Evolutionary conservation across 2,329 filamentous ascomycete genomes (phyloP).

Genomic region (Setomelanomma holmii): DNA sequence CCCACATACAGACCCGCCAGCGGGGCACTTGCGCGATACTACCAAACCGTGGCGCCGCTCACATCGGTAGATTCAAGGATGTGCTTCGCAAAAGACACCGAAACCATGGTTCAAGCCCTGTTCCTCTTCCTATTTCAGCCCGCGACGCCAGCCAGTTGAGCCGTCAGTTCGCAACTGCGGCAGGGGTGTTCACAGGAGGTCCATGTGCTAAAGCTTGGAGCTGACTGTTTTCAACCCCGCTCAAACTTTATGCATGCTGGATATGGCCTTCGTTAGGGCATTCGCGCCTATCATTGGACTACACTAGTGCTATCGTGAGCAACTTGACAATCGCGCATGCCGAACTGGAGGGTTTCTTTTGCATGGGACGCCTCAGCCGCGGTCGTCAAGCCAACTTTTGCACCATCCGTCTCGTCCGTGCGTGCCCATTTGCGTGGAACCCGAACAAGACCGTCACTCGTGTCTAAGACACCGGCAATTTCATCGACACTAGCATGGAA

Average conservation of each 20-base stretch:
- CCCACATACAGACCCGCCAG: conserved; percentile 15
- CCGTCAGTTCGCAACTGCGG: conserved; percentile 22
- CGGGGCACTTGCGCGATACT: conserved; percentile 20
- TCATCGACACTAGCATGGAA: no score
- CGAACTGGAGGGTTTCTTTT: conserved; percentile 8
- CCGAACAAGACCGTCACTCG: neutral
- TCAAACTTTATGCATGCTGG: conserved; percentile 9
- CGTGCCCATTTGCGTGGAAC: neutral
- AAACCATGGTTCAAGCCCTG: conserved; percentile 29
- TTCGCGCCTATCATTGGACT: conserved; percentile 1
- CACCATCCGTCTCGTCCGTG: neutral
- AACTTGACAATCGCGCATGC: conserved; percentile 13
- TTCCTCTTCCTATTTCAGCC: conserved; percentile 23
- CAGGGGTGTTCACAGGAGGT: conserved; percentile 27
- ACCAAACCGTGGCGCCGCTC: conserved; percentile 25
- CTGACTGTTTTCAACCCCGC: conserved; percentile 17
- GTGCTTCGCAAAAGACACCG: conserved; percentile 25
- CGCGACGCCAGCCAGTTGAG: conserved; percentile 22
- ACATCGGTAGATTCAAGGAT: conserved; percentile 23
- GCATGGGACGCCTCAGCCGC: conserved; percentile 14
- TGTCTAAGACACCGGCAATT: neutral
- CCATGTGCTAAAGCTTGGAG: conserved; percentile 20
- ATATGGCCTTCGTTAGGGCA: neutral
- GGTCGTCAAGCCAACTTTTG: neutral
- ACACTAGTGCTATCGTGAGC: conserved; percentile 2